Evolutionary conservation across 164 flowering plant genomes (phyloP), one percentile per base, ranked within the genome.

Genomic region (Dillenia suffruticosa): DNA sequence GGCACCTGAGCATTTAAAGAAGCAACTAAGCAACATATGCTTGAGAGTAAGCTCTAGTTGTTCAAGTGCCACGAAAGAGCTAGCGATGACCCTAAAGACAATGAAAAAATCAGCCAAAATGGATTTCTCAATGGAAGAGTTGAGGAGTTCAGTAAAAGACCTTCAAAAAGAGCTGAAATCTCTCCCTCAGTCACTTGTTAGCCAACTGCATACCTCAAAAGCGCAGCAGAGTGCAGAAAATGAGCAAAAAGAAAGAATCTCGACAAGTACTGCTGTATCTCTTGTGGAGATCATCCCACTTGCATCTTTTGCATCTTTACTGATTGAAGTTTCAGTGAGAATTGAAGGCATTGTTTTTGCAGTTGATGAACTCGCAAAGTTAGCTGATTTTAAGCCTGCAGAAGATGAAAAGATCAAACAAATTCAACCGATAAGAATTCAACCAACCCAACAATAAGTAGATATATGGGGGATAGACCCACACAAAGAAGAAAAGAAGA

Each of bases 1-100:
- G 85, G 77, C 70, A 8, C 67, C 82, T 3, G 80, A 79, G 46
- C 51, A 55, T 15, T 49, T 78, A 32, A 79, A 78, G 76, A 73
- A 76, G 54, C 77, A 73, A 22, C 65, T 82, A 46, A 72, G 77
- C 57, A 63, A 62, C 14, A 62, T 44, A 9, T 81, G 78, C 71
- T 49, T 71, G 63, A 68, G 49, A 59, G 40, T 82, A 46, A 70
- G 84, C 62, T 61, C 77, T 26, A 67, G 61, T 53, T 68, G 72
- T 57, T 75, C 81, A 44, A 63, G 13, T 22, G 74, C 72, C 15
- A 51, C 79, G 40, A 77, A 47, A 68, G 86, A 82, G 70, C 63
- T 77, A 17, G 67, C 70, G 7, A 13, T 44, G 10, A 57, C 46
- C 0, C 46, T 66, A 8, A 68, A 61, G 55, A 68, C 66, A 51